Percentiles rank a stretch among this genome's conserved stretches.
Conservation (phyloP, 371 early-diverging fungal genomes). For the Rhizopus delemar region DNA sequence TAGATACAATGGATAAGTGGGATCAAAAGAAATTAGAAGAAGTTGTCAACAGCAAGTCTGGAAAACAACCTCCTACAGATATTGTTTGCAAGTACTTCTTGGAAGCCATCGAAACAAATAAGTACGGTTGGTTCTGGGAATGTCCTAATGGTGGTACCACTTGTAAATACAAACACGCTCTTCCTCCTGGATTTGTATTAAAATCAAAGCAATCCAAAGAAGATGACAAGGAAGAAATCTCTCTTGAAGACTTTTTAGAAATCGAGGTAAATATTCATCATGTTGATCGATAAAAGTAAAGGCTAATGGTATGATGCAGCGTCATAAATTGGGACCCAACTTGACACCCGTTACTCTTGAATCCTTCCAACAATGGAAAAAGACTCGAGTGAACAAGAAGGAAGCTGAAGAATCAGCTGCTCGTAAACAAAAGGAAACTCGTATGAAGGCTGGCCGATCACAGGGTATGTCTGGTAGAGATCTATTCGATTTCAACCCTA, state of each 20-base stretch:
- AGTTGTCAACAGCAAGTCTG: constrained; percentile 84
- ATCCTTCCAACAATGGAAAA: constrained; percentile 95
- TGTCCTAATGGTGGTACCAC: constrained; percentile 90
- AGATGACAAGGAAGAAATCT: constrained; percentile 80
- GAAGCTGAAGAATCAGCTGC: constrained; percentile 70
- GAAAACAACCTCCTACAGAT: constrained; percentile 89
- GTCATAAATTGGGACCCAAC: constrained; percentile 92
- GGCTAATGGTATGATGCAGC: constrained; percentile 39
- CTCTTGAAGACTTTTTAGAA: constrained; percentile 96
- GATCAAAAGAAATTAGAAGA: constrained; percentile 89
- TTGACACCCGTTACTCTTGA: constrained; percentile 97
- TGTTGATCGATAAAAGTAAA: neutral
- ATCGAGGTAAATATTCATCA: constrained; percentile 65
- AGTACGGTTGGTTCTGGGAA: constrained; percentile 99
- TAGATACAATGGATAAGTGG: constrained; percentile 95
- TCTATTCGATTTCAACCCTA: constrained; percentile 97
- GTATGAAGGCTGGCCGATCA: constrained; percentile 89
- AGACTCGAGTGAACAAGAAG: constrained; percentile 73
- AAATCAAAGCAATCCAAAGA: constrained; percentile 84
- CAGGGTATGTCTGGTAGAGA: constrained; percentile 96
- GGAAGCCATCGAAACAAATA: constrained; percentile 96
- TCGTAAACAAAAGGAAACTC: constrained; percentile 85
- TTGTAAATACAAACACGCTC: constrained; percentile 96
- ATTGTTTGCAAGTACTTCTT: constrained; percentile 99
- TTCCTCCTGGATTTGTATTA: constrained; percentile 97